Percentiles rank a stretch among this genome's conserved stretches.
Conservation (phyloP, 352 stramenopile genomes). For the Phytophthora hibernalis region DNA sequence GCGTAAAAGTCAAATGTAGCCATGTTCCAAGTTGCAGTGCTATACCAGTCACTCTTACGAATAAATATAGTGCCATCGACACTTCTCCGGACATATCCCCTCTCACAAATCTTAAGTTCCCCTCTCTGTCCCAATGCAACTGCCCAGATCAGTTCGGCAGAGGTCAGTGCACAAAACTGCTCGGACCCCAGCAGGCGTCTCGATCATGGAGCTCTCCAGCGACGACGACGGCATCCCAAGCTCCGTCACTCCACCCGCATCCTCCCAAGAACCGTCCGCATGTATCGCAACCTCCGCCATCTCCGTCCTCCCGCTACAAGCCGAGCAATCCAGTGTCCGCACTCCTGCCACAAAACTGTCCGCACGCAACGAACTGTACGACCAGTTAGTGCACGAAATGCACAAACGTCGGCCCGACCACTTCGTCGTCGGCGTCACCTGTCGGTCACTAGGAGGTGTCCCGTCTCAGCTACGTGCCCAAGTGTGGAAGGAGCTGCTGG, state of each 20-base stretch:
- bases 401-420: constrained; percentile 71
- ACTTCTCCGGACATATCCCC: neutral
- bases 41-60: constrained; percentile 3
- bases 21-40: neutral
- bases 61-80: neutral
- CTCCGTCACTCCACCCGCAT: neutral
- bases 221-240: neutral
- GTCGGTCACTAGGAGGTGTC: constrained; percentile 72
- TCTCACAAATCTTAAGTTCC: too few species aligned
- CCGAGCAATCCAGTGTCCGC: neutral
- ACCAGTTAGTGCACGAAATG: constrained; percentile 75
- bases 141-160: constrained; percentile 11
- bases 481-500: constrained; percentile 85
- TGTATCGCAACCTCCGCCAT: neutral
- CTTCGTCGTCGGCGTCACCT: constrained; percentile 77
- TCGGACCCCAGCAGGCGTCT: constrained; percentile 7
- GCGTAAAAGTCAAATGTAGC: neutral
- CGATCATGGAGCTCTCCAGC: constrained; percentile 23
- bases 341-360: constrained; percentile 5
- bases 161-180: constrained; percentile 13
- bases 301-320: neutral
- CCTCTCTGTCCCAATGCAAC: neutral
- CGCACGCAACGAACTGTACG: constrained; percentile 11
- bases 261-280: neutral
- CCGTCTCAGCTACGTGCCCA: constrained; percentile 55